Evolutionary conservation across 305 asterid genomes (phyloP), one percentile per base, ranked within the genome.

Genomic region (Caryopteris hybrid): DNA sequence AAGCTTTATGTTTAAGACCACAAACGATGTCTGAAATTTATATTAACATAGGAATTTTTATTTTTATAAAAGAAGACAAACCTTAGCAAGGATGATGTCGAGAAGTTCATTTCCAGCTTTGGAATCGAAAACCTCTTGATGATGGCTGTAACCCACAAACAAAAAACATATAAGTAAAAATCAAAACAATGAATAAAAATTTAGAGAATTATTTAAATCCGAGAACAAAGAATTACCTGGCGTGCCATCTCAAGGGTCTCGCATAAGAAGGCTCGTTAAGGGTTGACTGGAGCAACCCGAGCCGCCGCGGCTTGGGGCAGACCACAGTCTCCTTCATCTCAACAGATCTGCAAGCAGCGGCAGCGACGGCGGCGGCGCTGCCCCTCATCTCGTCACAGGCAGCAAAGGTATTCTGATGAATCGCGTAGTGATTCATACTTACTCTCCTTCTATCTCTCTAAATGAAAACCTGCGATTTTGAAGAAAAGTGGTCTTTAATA

Each of bases 31-130:
- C n/a, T n/a, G n/a, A 39, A 8, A 39, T 11, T 27, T 34, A 8
- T 62, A 27, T 27, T 2, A 27, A 27, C 33, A 27, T 2, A 27
- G 33, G 2, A 27, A 27, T 5, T 27, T 2, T 27, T 27, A 2
- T 2, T 27, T 27, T 27, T 27, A 8, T 34, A 9, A 6, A 17
- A 18, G 5, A 43, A 8, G 17, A 58, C 79, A 29, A 22, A 89
- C 98, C 98, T 91, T 89, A 4, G 91, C 58, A 0, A 91, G 86
- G 74, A 94, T 89, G 83, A 91, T 84, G 68, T 94, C 99, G 72
- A 91, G 74, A 3, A 91, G 85, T 14, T 94, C 99, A 73, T 84
- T 83, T 70, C 95, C 98, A 66, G 98, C 96, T 76, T 84, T 86
- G 3, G 93, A 74, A 69, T 94, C 98, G 71, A 82, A 81, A 8